Conservation (phyloP, 2,329 filamentous ascomycete genomes). For the Penicillium sp. region DNA sequence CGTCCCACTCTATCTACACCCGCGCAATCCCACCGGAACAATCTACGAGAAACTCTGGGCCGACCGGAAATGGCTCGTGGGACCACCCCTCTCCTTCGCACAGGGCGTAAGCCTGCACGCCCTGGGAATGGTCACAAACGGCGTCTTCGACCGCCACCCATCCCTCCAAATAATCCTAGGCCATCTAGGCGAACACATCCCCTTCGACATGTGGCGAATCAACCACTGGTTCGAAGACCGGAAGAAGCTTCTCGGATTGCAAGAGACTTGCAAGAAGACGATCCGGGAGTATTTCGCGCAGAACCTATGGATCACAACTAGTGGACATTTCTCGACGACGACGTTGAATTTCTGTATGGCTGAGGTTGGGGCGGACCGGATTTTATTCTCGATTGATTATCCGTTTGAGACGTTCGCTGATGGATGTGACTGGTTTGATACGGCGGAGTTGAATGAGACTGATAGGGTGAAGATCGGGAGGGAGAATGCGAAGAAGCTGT, state of each 20-base stretch:
- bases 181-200: constrained; percentile 51
- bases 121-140: constrained; percentile 52
- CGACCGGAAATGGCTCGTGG: constrained; percentile 59
- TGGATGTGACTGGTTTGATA: constrained; percentile 47
- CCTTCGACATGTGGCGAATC: constrained; percentile 52
- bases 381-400: constrained; percentile 45
- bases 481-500: constrained; percentile 48
- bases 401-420: constrained; percentile 42
- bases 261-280: constrained; percentile 44
- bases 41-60: constrained; percentile 60
- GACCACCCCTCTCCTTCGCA: constrained; percentile 59
- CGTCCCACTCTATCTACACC: constrained; percentile 65
- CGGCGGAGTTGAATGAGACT: constrained; percentile 36
- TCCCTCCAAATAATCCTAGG: constrained; percentile 50
- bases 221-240: constrained; percentile 44
- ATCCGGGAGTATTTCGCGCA: constrained; percentile 45
- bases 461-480: constrained; percentile 45
- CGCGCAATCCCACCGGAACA: constrained; percentile 56
- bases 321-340: constrained; percentile 42
- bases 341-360: constrained; percentile 42
- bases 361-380: constrained; percentile 40
- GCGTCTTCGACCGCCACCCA: constrained; percentile 51
- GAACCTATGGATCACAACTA: constrained; percentile 46
- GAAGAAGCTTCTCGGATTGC: constrained; percentile 37
- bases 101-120: constrained; percentile 60